Base-by-base conservation (phyloP, 805 yeast genomes). In the Candida dajiaensis region DNA sequence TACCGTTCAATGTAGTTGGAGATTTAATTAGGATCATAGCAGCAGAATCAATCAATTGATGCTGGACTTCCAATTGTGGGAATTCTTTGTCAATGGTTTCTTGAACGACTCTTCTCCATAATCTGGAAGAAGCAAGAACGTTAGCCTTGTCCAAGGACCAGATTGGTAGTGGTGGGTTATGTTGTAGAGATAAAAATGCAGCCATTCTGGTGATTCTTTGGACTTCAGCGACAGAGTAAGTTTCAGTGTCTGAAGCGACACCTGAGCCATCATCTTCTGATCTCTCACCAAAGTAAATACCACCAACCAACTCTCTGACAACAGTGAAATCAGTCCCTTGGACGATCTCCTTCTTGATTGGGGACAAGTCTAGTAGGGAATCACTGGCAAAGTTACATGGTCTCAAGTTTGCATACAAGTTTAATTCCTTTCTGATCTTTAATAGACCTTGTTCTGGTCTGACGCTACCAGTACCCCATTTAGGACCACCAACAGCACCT, bases 401-500 rank as follows among this genome's bases (percentile, higher is more conserved):
- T 68, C 99, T 85, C 68, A 94, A 78, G 69, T 94, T 94, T 49
- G 99, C 99, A 67, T 94, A 94, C 56, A 94, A 74, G 66, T 85
- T 86, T 64, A 94, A 78, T 67, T 89, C 98, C 68, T 94, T 94
- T 70, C 99, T 81, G 67, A 94, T 92, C 72, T 90, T 79, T 54
- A 94, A 77, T 56, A 94, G 77, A 50, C 99, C 99, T 70, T 89
- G 98, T 68, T 94, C 99, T 44, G 99, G 99, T 72, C 99, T 83
- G 41, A 92, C 98, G 12, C 76, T 63, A 43, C 97, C 97, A 23
- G 97, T 87, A 33, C 98, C 98, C 99, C 99, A 94, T 71, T 94
- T 94, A 51, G 99, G 99, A 29, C 99, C 99, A 53, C 99, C 99
- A 29, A 94, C 99, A 9, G 99, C 97, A 55, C 99, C 99, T 47